A percentile compares a stretch with the other conserved stretches of the same genome.
phyloP scores from a whole-genome alignment of 2,329 filamentous ascomycete genomes.

The Penicillium carneum region DNA sequence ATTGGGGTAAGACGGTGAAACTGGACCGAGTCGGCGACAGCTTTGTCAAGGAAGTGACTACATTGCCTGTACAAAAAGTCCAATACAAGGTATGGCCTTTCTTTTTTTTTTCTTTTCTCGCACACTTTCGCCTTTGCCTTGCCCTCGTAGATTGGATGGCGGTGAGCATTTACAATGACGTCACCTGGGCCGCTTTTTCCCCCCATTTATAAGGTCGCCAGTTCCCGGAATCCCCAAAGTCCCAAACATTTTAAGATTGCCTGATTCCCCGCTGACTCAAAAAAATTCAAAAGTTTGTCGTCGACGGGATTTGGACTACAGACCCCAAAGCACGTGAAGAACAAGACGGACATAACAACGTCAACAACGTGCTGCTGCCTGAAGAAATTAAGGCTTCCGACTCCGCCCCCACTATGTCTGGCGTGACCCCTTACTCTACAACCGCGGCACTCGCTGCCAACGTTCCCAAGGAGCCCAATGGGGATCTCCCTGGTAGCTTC shows the following conservation, averaged over 20 bases:
- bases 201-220: conserved; percentile 28
- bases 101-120: conserved; percentile 9
- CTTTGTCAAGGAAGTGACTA: conserved; percentile 81
- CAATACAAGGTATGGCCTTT: conserved; percentile 82
- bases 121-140: not conserved
- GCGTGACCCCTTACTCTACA: conserved; percentile 72
- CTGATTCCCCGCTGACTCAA: conserved; percentile 22
- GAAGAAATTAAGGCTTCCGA: conserved; percentile 66
- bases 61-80: conserved; percentile 75
- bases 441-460: conserved; percentile 66
- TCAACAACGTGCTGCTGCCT: conserved; percentile 88
- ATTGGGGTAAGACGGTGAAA: conserved; percentile 86
- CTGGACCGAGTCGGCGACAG: conserved; percentile 75
- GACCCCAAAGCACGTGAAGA: conserved; percentile 83
- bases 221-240: conserved; percentile 14
- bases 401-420: conserved; percentile 58
- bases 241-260: not conserved
- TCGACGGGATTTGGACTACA: conserved; percentile 87
- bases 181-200: conserved; percentile 30
- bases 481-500: conserved; percentile 68
- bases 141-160: conserved; percentile 24
- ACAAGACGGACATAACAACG: conserved; percentile 79
- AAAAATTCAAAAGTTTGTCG: conserved; percentile 74
- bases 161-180: conserved; percentile 34
- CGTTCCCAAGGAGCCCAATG: conserved; percentile 65